Percentiles rank a stretch among this genome's conserved stretches.
Evolutionary conservation across 805 yeast species (phyloP).

Genomic region (Yamadazyma paraphyllophila): DNA sequence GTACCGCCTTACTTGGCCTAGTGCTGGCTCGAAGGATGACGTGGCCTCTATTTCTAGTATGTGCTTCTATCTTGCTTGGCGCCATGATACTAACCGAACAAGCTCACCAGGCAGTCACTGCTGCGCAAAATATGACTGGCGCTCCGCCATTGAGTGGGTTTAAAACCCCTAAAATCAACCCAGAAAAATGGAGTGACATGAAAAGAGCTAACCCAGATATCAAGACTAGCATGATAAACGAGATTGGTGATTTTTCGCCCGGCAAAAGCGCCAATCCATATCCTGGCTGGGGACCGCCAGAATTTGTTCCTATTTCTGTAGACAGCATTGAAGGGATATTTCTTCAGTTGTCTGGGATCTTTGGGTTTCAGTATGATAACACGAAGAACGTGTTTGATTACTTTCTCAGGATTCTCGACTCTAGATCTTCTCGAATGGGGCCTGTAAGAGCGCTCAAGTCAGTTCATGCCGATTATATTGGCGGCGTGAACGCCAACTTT

Average conservation of each 20-base stretch:
- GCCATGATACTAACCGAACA: neutral
- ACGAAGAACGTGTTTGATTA: conserved; percentile 67
- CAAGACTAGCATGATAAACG: conserved; percentile 5
- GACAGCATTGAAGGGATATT: conserved; percentile 58
- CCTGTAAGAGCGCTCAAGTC: conserved; percentile 55
- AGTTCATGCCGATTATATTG: conserved; percentile 72
- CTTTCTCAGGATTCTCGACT: conserved; percentile 59
- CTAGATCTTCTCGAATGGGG: conserved; percentile 65
- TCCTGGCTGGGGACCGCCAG: conserved; percentile 50
- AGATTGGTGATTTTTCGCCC: conserved; percentile 8
- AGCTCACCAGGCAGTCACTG: conserved; percentile 8
- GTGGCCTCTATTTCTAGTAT: conserved; percentile 18
- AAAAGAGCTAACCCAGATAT: conserved; percentile 19
- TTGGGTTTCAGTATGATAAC: conserved; percentile 70
- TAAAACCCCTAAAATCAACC: conserved; percentile 32
- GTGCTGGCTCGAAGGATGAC: neutral
- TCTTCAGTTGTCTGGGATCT: conserved; percentile 48
- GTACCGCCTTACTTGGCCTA: neutral
- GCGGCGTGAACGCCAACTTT: conserved; percentile 67
- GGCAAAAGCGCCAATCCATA: conserved; percentile 44
- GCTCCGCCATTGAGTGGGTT: conserved; percentile 36
- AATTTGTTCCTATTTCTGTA: conserved; percentile 45
- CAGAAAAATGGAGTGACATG: conserved; percentile 40
- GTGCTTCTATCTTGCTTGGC: neutral
- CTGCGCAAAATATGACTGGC: conserved; percentile 9